Evolutionary conservation across 2,329 filamentous ascomycete genomes (phyloP).

Genomic region (Neonectria punicea): DNA sequence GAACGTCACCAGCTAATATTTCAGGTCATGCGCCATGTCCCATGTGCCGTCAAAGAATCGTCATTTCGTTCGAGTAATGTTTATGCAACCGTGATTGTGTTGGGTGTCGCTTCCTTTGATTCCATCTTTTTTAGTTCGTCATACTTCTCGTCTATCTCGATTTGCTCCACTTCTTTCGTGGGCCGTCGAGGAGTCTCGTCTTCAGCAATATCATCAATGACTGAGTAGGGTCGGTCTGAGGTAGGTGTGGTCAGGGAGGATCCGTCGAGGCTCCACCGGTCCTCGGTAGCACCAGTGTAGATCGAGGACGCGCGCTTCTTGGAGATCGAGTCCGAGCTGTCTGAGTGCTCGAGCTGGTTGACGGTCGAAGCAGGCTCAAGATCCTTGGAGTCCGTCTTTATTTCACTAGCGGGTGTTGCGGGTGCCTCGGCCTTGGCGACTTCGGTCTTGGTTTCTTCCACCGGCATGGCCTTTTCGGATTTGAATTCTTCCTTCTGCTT

Average conservation of each 20-base stretch:
- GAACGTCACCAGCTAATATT: conserved; percentile 34
- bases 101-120: conserved; percentile 40
- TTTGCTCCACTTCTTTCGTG: conserved; percentile 36
- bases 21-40: conserved; percentile 35
- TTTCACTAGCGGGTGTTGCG: conserved; percentile 1
- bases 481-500: conserved; percentile 8
- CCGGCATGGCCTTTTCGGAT: conserved; percentile 11
- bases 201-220: conserved; percentile 44
- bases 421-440: conserved; percentile 12
- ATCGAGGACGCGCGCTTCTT: conserved; percentile 52
- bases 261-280: conserved; percentile 51
- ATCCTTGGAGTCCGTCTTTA: conserved; percentile 23
- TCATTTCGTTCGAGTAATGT: conserved; percentile 30
- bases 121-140: conserved; percentile 36
- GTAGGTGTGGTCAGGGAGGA: conserved; percentile 53
- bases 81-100: conserved; percentile 42
- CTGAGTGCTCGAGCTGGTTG: conserved; percentile 36
- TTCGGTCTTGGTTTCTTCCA: conserved; percentile 10
- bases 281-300: conserved; percentile 51
- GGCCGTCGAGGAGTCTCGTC: conserved; percentile 47
- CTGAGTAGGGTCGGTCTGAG: conserved; percentile 49
- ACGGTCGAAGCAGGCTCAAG: conserved; percentile 23
- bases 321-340: conserved; percentile 44
- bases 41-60: conserved; percentile 35
- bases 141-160: conserved; percentile 38